Evolutionary conservation across 2,329 filamentous ascomycete genomes (phyloP).

Genomic region (Dryadomyces sulphureus): DNA sequence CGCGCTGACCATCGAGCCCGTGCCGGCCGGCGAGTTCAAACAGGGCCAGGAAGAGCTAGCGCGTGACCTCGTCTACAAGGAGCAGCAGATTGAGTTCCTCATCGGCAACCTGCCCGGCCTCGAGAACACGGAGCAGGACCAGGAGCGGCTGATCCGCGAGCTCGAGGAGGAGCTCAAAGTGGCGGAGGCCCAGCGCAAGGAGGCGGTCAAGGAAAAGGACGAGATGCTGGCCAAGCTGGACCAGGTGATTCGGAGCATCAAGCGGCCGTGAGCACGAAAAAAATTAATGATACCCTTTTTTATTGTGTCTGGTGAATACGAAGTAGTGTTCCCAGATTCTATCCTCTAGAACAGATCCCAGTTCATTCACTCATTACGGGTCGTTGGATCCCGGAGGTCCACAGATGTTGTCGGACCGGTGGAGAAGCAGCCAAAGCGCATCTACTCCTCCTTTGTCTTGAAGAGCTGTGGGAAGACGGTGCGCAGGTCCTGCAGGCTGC

Average conservation of each 20-base stretch:
- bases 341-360: too few species aligned
- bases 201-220: conserved; percentile 49
- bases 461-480: conserved; percentile 74
- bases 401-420: too few species aligned
- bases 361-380: too few species aligned
- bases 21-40: conserved; percentile 49
- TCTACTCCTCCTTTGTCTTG: conserved; percentile 27
- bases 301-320: too few species aligned
- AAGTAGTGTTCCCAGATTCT: too few species aligned
- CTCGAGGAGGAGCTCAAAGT: conserved; percentile 50
- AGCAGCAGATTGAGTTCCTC: conserved; percentile 69
- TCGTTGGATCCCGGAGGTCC: too few species aligned
- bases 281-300: conserved; percentile 4
- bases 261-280: conserved; percentile 31
- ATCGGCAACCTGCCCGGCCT: conserved; percentile 64
- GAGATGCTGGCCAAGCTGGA: conserved; percentile 46
- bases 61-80: conserved; percentile 61
- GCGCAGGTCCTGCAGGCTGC: conserved; percentile 60
- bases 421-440: not conserved
- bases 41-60: conserved; percentile 58
- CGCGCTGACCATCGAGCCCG: conserved; percentile 33
- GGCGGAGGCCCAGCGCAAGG: conserved; percentile 46
- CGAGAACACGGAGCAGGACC: conserved; percentile 63
- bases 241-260: conserved; percentile 42
- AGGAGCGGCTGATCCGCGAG: conserved; percentile 51